phyloP scores from a whole-genome alignment of 2,329 filamentous ascomycete genomes.

The Aureobasidium lini region DNA sequence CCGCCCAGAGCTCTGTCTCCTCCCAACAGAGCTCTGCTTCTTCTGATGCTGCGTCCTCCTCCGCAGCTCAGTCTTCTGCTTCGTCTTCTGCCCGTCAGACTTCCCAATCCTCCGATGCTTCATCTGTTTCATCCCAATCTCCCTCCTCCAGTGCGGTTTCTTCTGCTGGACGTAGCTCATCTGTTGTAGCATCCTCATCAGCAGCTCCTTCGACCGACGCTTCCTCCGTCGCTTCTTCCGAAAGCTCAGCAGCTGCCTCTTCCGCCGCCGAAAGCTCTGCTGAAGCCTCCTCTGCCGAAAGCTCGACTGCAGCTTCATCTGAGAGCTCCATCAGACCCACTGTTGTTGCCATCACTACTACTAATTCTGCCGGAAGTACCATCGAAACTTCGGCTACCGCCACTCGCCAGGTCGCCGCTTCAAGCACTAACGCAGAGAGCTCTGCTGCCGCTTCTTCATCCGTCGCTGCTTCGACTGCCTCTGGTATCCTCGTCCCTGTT shows the following conservation, averaged over 20 bases:
- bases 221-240: conserved; percentile 2
- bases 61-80: conserved; percentile 5
- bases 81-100: background rate
- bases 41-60: conserved; percentile 12
- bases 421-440: conserved; percentile 17
- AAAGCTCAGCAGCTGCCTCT: background rate
- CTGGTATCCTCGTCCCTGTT: conserved; percentile 34
- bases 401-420: conserved; percentile 14
- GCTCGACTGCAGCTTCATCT: background rate
- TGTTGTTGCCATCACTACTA: conserved; percentile 22
- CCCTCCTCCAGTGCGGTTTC: conserved; percentile 14
- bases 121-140: conserved; percentile 13
- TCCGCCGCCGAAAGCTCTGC: background rate
- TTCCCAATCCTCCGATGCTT: conserved; percentile 13
- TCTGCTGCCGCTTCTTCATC: conserved; percentile 14
- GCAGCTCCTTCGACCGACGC: background rate
- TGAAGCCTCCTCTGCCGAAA: background rate
- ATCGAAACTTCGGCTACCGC: conserved; percentile 17
- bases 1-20: conserved; percentile 18
- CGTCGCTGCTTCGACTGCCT: conserved; percentile 18
- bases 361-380: conserved; percentile 19
- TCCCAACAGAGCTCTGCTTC: background rate
- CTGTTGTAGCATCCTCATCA: background rate
- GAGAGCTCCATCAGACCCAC: conserved; percentile 14
- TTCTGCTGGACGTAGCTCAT: conserved; percentile 12